phyloP scores from a whole-genome alignment of 768 basidiomycete species.

The Paxillus rubicundulus region DNA sequence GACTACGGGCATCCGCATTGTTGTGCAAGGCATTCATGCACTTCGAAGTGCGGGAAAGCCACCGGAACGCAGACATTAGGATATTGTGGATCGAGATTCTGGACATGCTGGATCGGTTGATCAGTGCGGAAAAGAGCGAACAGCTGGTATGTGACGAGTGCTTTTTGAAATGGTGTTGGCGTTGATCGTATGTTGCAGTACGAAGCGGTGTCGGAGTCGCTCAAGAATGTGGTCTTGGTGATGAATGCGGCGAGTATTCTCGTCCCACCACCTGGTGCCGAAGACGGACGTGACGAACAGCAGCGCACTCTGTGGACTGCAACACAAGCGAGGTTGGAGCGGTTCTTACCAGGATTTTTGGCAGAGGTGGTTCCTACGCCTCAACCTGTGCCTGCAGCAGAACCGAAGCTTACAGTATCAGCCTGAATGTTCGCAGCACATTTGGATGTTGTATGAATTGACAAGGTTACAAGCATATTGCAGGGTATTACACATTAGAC shows the following conservation, averaged over 20 bases:
- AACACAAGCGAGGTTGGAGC: conserved; percentile 83
- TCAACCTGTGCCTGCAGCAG: conserved; percentile 4
- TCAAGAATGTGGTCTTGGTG: conserved; percentile 95
- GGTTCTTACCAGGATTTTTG: conserved; percentile 90
- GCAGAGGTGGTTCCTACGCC: conserved; percentile 59
- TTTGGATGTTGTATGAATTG: conserved; percentile 1
- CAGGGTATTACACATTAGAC: neutral
- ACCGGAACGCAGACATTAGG: conserved; percentile 58
- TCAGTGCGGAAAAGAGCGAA: conserved; percentile 81
- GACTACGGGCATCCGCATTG: conserved; percentile 82
- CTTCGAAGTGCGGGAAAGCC: conserved; percentile 72
- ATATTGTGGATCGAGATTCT: conserved; percentile 87
- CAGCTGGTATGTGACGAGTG: conserved; percentile 64
- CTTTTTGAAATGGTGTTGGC: neutral
- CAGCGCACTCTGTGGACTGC: conserved; percentile 78
- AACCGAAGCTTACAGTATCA: conserved; percentile 11
- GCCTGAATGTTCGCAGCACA: conserved; percentile 8
- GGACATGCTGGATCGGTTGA: conserved; percentile 84
- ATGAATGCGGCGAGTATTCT: conserved; percentile 90
- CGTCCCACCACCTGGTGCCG: conserved; percentile 48
- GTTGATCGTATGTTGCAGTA: conserved; percentile 47
- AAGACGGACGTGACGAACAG: conserved; percentile 52
- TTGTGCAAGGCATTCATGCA: conserved; percentile 97
- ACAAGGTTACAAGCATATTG: conserved; percentile 1
- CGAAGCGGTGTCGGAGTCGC: conserved; percentile 93